Conservation (phyloP, 495 filamentous ascomycete genomes). For the Penicillium chermesinum region DNA sequence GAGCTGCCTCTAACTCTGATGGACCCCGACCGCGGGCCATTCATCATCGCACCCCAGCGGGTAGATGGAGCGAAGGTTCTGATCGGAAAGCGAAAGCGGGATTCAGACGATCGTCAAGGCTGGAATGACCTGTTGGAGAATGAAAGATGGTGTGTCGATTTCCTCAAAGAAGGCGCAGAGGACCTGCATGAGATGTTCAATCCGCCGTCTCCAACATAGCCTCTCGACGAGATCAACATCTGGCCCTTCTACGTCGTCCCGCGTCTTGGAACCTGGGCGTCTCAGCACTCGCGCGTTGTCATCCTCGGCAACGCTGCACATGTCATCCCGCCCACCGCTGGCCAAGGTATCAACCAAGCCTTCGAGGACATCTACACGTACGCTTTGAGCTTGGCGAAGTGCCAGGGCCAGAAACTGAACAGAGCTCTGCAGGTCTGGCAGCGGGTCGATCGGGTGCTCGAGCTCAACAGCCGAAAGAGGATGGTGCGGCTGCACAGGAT, state of each 20-base stretch:
- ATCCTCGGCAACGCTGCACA: conserved; percentile 47
- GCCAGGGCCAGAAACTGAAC: conserved; percentile 1
- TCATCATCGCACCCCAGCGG: conserved; percentile 44
- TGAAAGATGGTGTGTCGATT: conserved; percentile 31
- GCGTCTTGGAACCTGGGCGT: conserved; percentile 34
- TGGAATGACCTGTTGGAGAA: conserved; percentile 30
- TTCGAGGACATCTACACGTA: conserved; percentile 38
- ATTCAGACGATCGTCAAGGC: conserved; percentile 27
- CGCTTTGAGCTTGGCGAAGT: conserved; percentile 12
- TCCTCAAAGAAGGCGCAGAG: conserved; percentile 24
- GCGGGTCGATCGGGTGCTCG: conserved; percentile 25
- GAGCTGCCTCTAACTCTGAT: conserved; percentile 39
- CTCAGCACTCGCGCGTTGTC: conserved; percentile 25
- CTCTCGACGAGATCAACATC: conserved; percentile 22
- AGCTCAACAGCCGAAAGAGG: conserved; percentile 25
- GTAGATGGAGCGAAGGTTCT: conserved; percentile 41
- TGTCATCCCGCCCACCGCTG: conserved; percentile 42
- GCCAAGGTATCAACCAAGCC: conserved; percentile 40
- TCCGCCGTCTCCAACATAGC: conserved; percentile 28
- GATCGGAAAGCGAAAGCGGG: conserved; percentile 35
- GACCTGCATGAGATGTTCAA: conserved; percentile 34
- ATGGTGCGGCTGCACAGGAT: neutral
- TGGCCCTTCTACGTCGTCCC: conserved; percentile 43
- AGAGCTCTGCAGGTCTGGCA: conserved; percentile 26
- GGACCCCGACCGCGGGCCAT: conserved; percentile 34